Percentiles rank a stretch among this genome's conserved stretches.
These are phyloP conservation scores for Eucalyptus microcorys DNA, from an alignment of 345 rosid species.

Conservation along the genomic window DNA sequence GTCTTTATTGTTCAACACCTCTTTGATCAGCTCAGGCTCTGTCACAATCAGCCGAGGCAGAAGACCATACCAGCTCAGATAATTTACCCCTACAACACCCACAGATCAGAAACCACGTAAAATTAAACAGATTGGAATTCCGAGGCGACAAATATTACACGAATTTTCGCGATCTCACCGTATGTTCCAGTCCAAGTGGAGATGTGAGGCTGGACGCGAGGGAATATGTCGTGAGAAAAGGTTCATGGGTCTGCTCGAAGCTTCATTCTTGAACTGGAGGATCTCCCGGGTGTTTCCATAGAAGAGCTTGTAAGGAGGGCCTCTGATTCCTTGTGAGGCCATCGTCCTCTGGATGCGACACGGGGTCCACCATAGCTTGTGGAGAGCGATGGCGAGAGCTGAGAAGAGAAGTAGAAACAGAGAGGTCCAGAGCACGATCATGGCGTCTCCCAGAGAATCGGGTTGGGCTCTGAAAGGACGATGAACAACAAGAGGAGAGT, in stretches of 20 bases:
- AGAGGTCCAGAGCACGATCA: neutral
- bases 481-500: neutral
- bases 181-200: constrained; percentile 10
- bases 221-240: constrained; percentile 8
- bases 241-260: neutral
- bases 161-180: neutral
- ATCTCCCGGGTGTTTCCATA: constrained; percentile 1
- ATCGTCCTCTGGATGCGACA: neutral
- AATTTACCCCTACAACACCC: constrained; percentile 10
- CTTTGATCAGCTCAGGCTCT: constrained; percentile 24
- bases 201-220: constrained; percentile 8
- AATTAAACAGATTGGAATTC: neutral
- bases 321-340: constrained; percentile 7
- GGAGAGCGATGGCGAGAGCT: neutral
- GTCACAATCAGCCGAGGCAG: constrained; percentile 19
- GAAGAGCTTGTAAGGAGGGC: constrained; percentile 10
- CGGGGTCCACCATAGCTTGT: constrained; percentile 17
- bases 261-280: neutral
- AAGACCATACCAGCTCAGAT: constrained; percentile 18
- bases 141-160: neutral
- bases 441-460: neutral
- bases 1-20: constrained; percentile 21
- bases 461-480: neutral
- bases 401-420: neutral
- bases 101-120: neutral